phyloP scores from a whole-genome alignment of 2,329 filamentous ascomycete genomes.

The Sarocladiaceae sp. region DNA sequence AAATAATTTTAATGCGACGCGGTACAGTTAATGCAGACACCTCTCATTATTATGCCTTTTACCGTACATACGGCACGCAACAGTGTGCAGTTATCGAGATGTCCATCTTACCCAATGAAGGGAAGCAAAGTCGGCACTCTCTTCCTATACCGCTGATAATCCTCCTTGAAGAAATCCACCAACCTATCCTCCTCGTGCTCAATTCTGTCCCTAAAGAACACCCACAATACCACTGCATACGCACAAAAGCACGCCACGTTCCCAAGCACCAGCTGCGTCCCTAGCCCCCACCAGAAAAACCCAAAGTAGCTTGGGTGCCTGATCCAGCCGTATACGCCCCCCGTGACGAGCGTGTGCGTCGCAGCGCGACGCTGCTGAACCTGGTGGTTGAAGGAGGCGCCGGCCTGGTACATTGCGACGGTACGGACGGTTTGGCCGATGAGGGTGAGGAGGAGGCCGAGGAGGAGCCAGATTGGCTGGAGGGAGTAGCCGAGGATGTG shows the following conservation, averaged over 20 bases:
- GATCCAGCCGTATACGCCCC: conserved; percentile 68
- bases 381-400: conserved; percentile 84
- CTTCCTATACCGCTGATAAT: conserved; percentile 69
- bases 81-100: too few species aligned
- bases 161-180: conserved; percentile 73
- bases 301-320: conserved; percentile 94
- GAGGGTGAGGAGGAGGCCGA: conserved; percentile 48
- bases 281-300: conserved; percentile 98
- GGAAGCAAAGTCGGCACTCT: conserved; percentile 75
- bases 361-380: conserved; percentile 64
- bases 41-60: not conserved
- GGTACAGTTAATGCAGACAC: not conserved
- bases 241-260: conserved; percentile 72
- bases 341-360: conserved; percentile 74
- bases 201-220: conserved; percentile 74
- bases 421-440: conserved; percentile 71
- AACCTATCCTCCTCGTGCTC: conserved; percentile 71
- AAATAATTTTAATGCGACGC: conserved; percentile 8
- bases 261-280: conserved; percentile 83
- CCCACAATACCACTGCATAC: conserved; percentile 73
- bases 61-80: too few species aligned
- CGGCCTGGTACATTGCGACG: conserved; percentile 84
- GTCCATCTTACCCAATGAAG: conserved; percentile 40
- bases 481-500: conserved; percentile 28
- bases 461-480: conserved; percentile 21